Conservation (phyloP, 805 yeast species). For the Candida quercuum region DNA sequence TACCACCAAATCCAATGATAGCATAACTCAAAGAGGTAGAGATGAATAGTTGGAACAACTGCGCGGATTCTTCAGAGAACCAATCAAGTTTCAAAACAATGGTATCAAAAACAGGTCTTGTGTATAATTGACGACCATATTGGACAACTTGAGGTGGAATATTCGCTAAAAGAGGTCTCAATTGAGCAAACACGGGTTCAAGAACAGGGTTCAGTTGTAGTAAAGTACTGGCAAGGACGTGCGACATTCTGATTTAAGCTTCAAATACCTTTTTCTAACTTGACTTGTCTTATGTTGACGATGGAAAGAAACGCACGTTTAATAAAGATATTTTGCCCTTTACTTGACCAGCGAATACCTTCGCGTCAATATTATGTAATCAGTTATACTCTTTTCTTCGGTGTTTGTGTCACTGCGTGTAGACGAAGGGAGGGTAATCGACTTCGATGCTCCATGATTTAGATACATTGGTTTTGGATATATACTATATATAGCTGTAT, state of each 20-base stretch:
- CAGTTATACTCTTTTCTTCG: too few relatives aligned
- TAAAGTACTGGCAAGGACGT: not conserved
- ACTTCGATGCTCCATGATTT: too few relatives aligned
- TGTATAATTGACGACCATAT: constrained; percentile 21
- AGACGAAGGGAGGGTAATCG: too few relatives aligned
- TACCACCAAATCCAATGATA: constrained; percentile 30
- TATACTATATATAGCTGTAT: too few relatives aligned
- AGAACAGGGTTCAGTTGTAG: constrained; percentile 11
- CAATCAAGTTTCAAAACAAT: constrained; percentile 23
- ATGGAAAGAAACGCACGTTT: too few relatives aligned
- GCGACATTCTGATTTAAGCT: not conserved
- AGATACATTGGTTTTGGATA: too few relatives aligned
- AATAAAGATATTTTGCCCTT: too few relatives aligned
- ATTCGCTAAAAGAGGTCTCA: constrained; percentile 14
- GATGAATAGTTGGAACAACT: constrained; percentile 25
- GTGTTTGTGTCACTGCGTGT: too few relatives aligned
- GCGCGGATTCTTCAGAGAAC: constrained; percentile 16
- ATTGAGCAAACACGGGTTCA: constrained; percentile 13
- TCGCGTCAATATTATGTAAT: too few relatives aligned
- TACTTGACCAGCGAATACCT: too few relatives aligned
- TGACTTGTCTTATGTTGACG: not conserved
- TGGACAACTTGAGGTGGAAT: constrained; percentile 21
- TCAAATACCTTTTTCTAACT: too few relatives aligned
- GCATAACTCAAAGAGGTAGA: constrained; percentile 31
- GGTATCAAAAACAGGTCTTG: constrained; percentile 23